These are phyloP conservation scores for Chalciporus pseudorubinellus DNA, from an alignment of 768 basidiomycete species.

Conservation along the genomic window DNA sequence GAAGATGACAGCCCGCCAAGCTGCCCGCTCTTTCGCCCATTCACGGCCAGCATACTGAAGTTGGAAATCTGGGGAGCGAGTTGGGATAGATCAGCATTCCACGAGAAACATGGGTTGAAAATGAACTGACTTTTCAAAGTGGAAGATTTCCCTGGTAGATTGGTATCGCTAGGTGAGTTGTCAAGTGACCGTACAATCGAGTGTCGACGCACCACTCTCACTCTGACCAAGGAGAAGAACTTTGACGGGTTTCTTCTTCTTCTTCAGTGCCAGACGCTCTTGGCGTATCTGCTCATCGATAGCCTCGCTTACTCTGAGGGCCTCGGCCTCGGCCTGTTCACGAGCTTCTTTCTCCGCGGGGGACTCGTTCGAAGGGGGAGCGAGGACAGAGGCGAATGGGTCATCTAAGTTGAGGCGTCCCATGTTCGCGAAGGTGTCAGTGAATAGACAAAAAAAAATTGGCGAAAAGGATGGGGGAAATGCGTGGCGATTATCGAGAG, in stretches of 20 bases:
- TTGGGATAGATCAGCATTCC: not conserved
- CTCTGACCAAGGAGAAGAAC: slow-evolving; percentile 74
- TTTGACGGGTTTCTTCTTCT: slow-evolving; percentile 68
- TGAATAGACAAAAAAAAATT: not conserved
- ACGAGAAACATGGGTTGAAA: not conserved
- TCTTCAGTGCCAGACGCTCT: slow-evolving; percentile 57
- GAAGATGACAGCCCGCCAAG: slow-evolving; percentile 75
- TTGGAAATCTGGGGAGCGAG: slow-evolving; percentile 58
- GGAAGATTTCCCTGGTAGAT: slow-evolving; percentile 57
- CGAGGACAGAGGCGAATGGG: slow-evolving; percentile 56
- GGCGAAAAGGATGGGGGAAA: not conserved
- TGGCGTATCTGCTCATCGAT: slow-evolving; percentile 73
- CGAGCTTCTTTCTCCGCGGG: slow-evolving; percentile 52
- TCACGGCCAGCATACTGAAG: slow-evolving; percentile 67
- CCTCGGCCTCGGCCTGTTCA: slow-evolving; percentile 61
- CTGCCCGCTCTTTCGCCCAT: slow-evolving; percentile 65
- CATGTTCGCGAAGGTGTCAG: slow-evolving; percentile 11
- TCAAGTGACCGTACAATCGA: not conserved
- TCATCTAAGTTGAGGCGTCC: slow-evolving; percentile 47
- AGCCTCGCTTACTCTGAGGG: slow-evolving; percentile 61
- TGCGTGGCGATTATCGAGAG: not conserved
- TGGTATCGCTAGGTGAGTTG: slow-evolving; percentile 1
- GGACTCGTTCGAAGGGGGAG: slow-evolving; percentile 66
- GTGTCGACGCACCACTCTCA: slow-evolving; percentile 52
- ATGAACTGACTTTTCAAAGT: slow-evolving; percentile 65